These are phyloP conservation scores for Claviceps capensis DNA, from an alignment of 2,329 filamentous ascomycete genomes.

Conservation along the genomic window DNA sequence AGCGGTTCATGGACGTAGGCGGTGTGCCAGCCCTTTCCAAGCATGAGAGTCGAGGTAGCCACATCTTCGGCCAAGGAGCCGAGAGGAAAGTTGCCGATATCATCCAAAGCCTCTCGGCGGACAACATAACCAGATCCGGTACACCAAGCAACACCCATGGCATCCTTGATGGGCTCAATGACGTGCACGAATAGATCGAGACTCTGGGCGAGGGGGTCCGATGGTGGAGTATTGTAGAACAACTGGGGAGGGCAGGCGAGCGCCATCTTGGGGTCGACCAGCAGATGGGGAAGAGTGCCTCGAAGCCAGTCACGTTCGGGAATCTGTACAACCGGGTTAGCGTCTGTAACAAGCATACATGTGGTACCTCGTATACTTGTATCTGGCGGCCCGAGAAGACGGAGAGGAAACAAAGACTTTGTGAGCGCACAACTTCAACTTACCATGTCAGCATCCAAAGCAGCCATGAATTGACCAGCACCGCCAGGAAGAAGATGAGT, in stretches of 20 bases:
- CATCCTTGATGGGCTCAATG: slow-evolving; percentile 35
- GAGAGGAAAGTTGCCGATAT: slow-evolving; percentile 48
- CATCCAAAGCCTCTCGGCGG: slow-evolving; percentile 43
- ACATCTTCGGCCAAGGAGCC: slow-evolving; percentile 48
- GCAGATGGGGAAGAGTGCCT: slow-evolving; percentile 42
- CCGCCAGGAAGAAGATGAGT: slow-evolving; percentile 38
- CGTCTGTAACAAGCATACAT: too few species aligned
- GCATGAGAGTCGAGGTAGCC: slow-evolving; percentile 42
- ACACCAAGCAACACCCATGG: slow-evolving; percentile 45
- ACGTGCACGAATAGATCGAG: slow-evolving; percentile 45
- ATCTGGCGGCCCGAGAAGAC: background rate
- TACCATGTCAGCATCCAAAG: slow-evolving; percentile 53
- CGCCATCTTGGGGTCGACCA: slow-evolving; percentile 42
- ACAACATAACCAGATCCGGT: slow-evolving; percentile 50
- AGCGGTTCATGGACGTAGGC: slow-evolving; percentile 45
- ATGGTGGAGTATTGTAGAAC: slow-evolving; percentile 47
- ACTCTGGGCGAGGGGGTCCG: slow-evolving; percentile 44
- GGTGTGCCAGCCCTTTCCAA: slow-evolving; percentile 48
- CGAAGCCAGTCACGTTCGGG: slow-evolving; percentile 47
- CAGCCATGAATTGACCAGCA: slow-evolving; percentile 44
- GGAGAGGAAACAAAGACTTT: background rate
- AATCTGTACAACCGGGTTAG: slow-evolving; percentile 25
- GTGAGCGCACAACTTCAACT: background rate
- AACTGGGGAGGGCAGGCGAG: slow-evolving; percentile 47
- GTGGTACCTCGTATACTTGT: too few species aligned